These are phyloP conservation scores for Nicotiana tomentosiformis DNA, from an alignment of 257 asterid genomes.

Conservation along the genomic window DNA sequence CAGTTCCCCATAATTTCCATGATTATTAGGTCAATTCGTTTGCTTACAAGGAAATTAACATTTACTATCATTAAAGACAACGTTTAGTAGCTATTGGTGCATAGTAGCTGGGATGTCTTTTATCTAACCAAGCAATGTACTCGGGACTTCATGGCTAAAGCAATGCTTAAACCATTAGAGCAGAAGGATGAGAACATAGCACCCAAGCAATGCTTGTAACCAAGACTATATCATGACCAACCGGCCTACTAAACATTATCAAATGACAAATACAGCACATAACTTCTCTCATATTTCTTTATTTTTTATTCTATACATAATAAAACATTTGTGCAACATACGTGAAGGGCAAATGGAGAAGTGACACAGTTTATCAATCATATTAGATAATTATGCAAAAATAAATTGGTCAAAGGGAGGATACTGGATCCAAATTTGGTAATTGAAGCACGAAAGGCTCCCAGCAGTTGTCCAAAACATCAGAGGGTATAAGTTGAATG, in stretches of 20 bases:
- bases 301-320: not conserved
- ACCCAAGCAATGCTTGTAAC: not conserved
- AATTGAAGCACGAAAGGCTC: not conserved
- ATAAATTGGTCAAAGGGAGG: too few species aligned
- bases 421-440: not conserved
- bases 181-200: not conserved
- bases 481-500: not conserved
- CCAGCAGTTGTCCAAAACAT: slow-evolving; percentile 1
- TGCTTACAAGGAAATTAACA: not conserved
- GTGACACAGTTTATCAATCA: not conserved
- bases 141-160: not conserved
- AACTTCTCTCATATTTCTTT: not conserved
- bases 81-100: not conserved
- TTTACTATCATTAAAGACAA: not conserved
- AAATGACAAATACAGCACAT: too few species aligned
- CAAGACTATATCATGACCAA: not conserved
- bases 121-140: not conserved
- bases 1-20: not conserved
- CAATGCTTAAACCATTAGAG: not conserved
- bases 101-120: not conserved
- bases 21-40: not conserved
- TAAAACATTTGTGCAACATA: not conserved
- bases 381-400: not conserved
- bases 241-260: not conserved
- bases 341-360: not conserved